Evolutionary conservation across 208 protist species (phyloP).

Genomic region (Novymonas esmeraldas): DNA sequence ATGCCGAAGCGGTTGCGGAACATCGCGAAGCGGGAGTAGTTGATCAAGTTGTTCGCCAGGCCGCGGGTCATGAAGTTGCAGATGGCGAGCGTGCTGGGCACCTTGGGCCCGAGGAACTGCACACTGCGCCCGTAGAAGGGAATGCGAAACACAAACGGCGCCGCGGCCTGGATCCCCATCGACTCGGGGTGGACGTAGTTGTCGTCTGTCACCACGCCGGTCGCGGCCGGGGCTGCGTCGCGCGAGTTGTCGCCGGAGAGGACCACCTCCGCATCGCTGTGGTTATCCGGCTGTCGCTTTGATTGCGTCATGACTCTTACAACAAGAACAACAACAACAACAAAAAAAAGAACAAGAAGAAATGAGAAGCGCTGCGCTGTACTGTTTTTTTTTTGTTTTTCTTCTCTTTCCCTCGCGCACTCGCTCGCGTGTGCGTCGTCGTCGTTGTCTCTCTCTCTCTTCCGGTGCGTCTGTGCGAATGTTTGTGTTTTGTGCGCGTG

Average conservation of each 20-base stretch:
- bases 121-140: conserved; percentile 31
- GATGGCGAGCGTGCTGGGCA: conserved; percentile 23
- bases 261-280: no score
- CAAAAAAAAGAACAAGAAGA: no score
- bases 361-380: not conserved
- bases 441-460: not conserved
- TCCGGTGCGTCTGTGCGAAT: no score
- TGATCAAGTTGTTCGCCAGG: conserved; percentile 24
- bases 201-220: no score
- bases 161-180: conserved; percentile 9
- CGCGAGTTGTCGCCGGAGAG: no score
- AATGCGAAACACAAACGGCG: conserved; percentile 12
- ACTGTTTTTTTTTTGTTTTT: not conserved
- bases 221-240: no score
- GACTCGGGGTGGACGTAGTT: conserved; percentile 24
- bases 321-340: no score
- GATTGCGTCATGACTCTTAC: no score
- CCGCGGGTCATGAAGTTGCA: conserved; percentile 32
- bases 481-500: no score
- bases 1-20: conserved; percentile 28
- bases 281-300: no score
- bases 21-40: conserved; percentile 20
- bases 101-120: conserved; percentile 29
- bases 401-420: not conserved
- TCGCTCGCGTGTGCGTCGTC: not conserved